Evolutionary conservation across 495 filamentous ascomycete species (phyloP).

Genomic region (Mytilinidion resinicola): DNA sequence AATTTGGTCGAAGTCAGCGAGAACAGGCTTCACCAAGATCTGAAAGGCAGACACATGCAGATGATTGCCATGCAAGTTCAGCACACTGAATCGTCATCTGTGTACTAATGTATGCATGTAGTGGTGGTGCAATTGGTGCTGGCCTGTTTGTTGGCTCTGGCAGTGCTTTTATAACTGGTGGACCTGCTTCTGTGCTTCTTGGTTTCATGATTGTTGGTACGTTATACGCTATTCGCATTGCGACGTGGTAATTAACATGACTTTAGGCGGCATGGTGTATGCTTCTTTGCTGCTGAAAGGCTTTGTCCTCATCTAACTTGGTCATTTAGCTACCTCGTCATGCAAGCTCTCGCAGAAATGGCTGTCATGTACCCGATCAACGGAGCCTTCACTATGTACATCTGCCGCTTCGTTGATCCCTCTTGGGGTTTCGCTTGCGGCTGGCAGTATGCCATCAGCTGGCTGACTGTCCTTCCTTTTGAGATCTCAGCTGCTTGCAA

Average conservation of each 20-base stretch:
- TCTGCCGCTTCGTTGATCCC: conserved; percentile 29
- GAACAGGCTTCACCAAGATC: conserved; percentile 22
- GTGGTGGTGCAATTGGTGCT: conserved; percentile 50
- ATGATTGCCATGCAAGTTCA: conserved; percentile 43
- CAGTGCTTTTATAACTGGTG: conserved; percentile 44
- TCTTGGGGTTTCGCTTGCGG: conserved; percentile 28
- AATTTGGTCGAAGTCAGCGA: background rate
- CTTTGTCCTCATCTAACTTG: conserved; percentile 6
- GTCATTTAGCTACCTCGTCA: conserved; percentile 27
- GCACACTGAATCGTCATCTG: conserved; percentile 3
- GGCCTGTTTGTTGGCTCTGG: conserved; percentile 55
- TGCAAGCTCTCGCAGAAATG: conserved; percentile 45
- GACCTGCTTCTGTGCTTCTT: conserved; percentile 48
- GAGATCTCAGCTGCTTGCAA: conserved; percentile 11
- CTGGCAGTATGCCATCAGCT: conserved; percentile 10
- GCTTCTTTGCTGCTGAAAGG: conserved; percentile 28
- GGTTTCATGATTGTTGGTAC: conserved; percentile 33
- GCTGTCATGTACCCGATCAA: conserved; percentile 37
- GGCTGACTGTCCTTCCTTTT: conserved; percentile 11
- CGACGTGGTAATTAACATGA: conserved; percentile 4
- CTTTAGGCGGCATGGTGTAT: conserved; percentile 13
- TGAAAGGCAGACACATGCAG: conserved; percentile 46
- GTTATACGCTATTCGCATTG: conserved; percentile 8
- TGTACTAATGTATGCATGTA: conserved; percentile 4
- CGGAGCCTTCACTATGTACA: conserved; percentile 30